phyloP scores from a whole-genome alignment of 2,329 filamentous ascomycete genomes.

The Lojkania enalia region DNA sequence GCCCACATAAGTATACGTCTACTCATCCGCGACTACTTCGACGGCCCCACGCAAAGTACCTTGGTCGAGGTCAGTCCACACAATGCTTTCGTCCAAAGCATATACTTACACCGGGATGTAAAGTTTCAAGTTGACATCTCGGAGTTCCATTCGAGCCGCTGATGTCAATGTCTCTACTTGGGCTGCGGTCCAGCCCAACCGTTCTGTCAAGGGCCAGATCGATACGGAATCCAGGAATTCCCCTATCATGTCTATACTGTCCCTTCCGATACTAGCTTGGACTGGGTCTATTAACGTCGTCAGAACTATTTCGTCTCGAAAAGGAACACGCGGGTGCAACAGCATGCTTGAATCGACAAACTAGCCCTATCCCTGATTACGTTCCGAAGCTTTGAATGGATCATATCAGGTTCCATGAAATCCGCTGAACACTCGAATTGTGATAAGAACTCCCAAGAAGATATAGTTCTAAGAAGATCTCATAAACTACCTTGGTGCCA shows the following conservation, averaged over 20 bases:
- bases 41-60: constrained; percentile 40
- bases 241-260: constrained; percentile 33
- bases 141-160: constrained; percentile 34
- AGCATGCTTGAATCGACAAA: too few species aligned
- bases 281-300: constrained; percentile 28
- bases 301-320: constrained; percentile 3
- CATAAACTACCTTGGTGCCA: constrained; percentile 42
- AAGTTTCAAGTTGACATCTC: constrained; percentile 34
- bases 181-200: constrained; percentile 35
- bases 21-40: constrained; percentile 25
- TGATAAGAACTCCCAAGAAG: too few species aligned
- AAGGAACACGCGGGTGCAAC: background rate
- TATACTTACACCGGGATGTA: constrained; percentile 43
- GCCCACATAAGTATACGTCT: background rate
- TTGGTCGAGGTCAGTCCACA: constrained; percentile 18
- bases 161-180: constrained; percentile 34
- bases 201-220: constrained; percentile 42
- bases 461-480: background rate
- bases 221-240: constrained; percentile 43
- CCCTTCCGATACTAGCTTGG: constrained; percentile 33
- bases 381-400: too few species aligned
- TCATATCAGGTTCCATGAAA: too few species aligned
- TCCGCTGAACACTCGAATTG: too few species aligned
- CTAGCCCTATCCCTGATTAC: too few species aligned
- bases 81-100: background rate